Percentiles rank a stretch among this genome's conserved stretches.
Evolutionary conservation across 108 stramenopile genomes (phyloP).

Genomic region (Nitzschia putrida): DNA sequence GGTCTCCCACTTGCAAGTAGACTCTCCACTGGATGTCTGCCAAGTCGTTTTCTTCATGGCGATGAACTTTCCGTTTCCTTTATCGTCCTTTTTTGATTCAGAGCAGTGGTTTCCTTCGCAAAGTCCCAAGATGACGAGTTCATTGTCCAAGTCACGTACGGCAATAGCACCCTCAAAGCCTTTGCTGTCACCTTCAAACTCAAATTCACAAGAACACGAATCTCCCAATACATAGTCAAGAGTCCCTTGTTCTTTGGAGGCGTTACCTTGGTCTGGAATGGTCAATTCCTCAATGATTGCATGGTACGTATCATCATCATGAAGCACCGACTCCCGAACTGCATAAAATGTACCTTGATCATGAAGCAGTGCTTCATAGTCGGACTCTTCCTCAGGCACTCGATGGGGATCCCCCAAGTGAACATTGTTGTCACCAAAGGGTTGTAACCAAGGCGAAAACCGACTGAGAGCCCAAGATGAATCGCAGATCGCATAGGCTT

Average conservation of each 20-base stretch:
- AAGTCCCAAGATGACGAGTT: constrained; percentile 59
- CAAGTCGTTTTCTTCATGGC: constrained; percentile 50
- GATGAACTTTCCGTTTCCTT: constrained; percentile 63
- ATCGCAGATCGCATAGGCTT: constrained; percentile 49
- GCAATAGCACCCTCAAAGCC: constrained; percentile 77
- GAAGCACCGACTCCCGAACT: constrained; percentile 59
- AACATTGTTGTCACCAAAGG: constrained; percentile 51
- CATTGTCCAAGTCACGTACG: constrained; percentile 42
- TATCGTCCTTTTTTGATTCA: constrained; percentile 49
- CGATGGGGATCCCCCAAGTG: constrained; percentile 57
- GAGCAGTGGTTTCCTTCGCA: constrained; percentile 82
- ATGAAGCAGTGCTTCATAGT: constrained; percentile 65
- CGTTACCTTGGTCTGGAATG: not conserved
- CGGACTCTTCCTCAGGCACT: constrained; percentile 51
- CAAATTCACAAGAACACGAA: constrained; percentile 51
- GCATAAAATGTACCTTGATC: constrained; percentile 62
- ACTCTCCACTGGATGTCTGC: constrained; percentile 4
- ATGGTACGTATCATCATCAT: constrained; percentile 29
- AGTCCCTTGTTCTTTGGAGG: too few relatives aligned
- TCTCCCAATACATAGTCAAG: constrained; percentile 13
- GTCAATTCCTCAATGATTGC: constrained; percentile 29
- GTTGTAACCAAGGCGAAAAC: constrained; percentile 34
- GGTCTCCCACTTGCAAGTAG: constrained; percentile 56
- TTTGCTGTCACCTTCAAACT: constrained; percentile 64
- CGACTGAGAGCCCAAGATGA: constrained; percentile 57